Base-by-base conservation (phyloP, 768 basidiomycete species). In the Auricularia sp. region DNA sequence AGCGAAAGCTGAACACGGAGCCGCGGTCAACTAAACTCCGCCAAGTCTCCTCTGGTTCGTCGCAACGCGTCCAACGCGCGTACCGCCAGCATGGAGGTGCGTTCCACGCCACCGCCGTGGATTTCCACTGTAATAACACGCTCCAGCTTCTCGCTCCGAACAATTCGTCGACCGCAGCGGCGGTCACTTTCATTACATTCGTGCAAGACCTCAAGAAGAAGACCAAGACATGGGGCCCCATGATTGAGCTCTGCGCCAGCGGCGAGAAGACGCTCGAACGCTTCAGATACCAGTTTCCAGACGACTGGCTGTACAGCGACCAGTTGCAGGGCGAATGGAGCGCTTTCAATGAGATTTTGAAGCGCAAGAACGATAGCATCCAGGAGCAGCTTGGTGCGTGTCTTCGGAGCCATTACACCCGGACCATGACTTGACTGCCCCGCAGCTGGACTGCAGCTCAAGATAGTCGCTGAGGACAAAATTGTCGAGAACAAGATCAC, bases 391-490 rank as follows among this genome's bases (percentile, higher is more conserved):
- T 98, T 54, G 91, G 95, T 95, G 75, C 65, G 84, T 73, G 51
- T 66, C 24, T 62, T 10, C 67, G 24, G 56, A 63, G 34, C 2
- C 44, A 67, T 37, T 44, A 8, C 59, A 24, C 29, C 58, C 51
- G 34, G 39, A 36, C n/a, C n/a, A 11, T 21, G 34, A 16, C 36
- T 64, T 36, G 44, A 56, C n/a, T 63, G 14, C n/a, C 58, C 21
- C 62, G 54, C 58, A 96, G 95, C 93, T 68, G 97, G 96, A 0
- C 81, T 99, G n/a, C 97, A 98, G 76, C 81, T 98, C 67, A 99
- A 98, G 83, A 96, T 99, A 74, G 92, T 96, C n/a, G 94, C 97
- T 1, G 94, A 99, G 75, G 97, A 98, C 80, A 96, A 96, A 79
- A 94, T 98, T 64, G 86, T 98, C 1, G 93, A 96, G 79, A 92